Conservation (phyloP, 2,329 filamentous ascomycete species). For the Beauveria australis region DNA sequence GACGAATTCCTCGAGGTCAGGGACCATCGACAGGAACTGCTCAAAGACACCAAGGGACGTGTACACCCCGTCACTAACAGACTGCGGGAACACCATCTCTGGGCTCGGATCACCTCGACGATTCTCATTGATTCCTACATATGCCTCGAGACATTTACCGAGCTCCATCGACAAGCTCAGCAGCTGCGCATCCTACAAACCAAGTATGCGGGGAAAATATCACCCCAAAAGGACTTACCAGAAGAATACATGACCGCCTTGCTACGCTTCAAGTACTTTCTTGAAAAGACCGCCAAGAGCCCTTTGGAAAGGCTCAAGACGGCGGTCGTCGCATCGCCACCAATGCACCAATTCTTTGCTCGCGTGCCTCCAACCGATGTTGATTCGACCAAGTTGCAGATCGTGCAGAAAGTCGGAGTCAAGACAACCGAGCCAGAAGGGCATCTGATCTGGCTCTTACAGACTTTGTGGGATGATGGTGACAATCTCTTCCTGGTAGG, state of each 20-base stretch:
- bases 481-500: slow-evolving; percentile 23
- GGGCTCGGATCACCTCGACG: slow-evolving; percentile 29
- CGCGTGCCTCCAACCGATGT: slow-evolving; percentile 19
- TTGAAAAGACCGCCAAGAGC: slow-evolving; percentile 24
- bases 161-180: slow-evolving; percentile 26
- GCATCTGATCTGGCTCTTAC: slow-evolving; percentile 29
- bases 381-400: slow-evolving; percentile 17
- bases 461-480: slow-evolving; percentile 29
- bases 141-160: slow-evolving; percentile 29
- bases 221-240: slow-evolving; percentile 22
- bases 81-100: slow-evolving; percentile 21
- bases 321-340: slow-evolving; percentile 29
- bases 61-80: slow-evolving; percentile 19
- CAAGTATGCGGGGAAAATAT: slow-evolving; percentile 25
- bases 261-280: slow-evolving; percentile 30
- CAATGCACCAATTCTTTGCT: slow-evolving; percentile 27
- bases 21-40: slow-evolving; percentile 37
- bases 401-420: slow-evolving; percentile 12
- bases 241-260: slow-evolving; percentile 27
- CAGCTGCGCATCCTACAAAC: slow-evolving; percentile 21
- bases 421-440: slow-evolving; percentile 17
- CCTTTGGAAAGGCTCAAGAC: slow-evolving; percentile 20
- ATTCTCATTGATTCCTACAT: slow-evolving; percentile 25
- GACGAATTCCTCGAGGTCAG: slow-evolving; percentile 31
- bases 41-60: slow-evolving; percentile 31